phyloP scores from a whole-genome alignment of 176 grass and related monocot species.

The Ampelocalamus luodianensis region DNA sequence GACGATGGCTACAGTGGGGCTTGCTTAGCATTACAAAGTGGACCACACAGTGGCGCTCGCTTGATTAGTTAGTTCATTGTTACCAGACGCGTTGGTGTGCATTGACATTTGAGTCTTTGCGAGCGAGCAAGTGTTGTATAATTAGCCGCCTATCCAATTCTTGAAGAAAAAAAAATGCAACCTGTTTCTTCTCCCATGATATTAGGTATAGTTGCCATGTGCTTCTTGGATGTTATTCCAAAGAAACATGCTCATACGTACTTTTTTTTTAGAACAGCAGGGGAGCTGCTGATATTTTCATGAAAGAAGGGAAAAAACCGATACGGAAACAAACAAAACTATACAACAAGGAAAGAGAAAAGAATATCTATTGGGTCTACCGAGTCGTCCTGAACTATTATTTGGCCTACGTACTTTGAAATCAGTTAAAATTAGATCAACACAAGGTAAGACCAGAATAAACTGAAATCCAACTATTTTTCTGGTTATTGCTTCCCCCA shows the following conservation, averaged over 20 bases:
- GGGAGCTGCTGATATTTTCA: too few species aligned
- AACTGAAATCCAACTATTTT: neutral
- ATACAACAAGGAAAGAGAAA: too few species aligned
- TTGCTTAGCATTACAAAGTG: slow-evolving; percentile 30
- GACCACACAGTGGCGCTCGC: slow-evolving; percentile 29
- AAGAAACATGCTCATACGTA: neutral
- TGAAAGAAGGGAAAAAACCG: too few species aligned
- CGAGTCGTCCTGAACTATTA: too few species aligned
- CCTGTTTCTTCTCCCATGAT: neutral
- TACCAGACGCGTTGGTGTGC: slow-evolving; percentile 41
- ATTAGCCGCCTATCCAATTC: slow-evolving; percentile 8
- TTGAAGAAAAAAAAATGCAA: neutral
- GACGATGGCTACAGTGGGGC: slow-evolving; percentile 41
- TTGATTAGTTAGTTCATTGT: slow-evolving; percentile 26
- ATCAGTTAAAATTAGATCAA: neutral
- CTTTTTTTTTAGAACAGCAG: too few species aligned
- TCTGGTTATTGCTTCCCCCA: slow-evolving; percentile 20
- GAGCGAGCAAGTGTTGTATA: neutral
- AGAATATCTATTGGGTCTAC: too few species aligned
- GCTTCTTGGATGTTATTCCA: slow-evolving; percentile 12
- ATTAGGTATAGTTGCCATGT: slow-evolving; percentile 24
- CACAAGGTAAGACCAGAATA: neutral
- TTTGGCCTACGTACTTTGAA: neutral
- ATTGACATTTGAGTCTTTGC: slow-evolving; percentile 53
- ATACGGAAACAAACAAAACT: too few species aligned